phyloP scores from a whole-genome alignment of 352 stramenopile species.

The Pythium pyrilobum region DNA sequence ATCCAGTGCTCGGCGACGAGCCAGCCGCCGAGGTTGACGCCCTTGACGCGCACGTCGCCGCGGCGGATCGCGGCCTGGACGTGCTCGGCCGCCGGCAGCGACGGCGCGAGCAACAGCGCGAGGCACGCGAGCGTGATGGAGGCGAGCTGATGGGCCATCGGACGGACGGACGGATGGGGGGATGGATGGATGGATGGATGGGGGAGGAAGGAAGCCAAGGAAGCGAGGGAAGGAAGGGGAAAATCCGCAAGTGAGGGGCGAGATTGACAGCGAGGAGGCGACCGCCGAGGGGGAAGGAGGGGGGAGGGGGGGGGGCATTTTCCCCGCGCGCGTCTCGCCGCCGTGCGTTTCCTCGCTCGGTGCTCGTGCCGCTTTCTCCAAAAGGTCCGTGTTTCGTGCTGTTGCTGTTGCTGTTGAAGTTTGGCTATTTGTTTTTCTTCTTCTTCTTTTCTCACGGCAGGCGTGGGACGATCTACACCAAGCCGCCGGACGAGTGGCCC shows the following conservation, averaged over 20 bases:
- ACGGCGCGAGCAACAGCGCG: neutral
- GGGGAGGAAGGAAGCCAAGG: neutral
- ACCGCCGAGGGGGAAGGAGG: neutral
- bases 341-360: too few species aligned
- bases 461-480: conserved; percentile 21
- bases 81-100: neutral
- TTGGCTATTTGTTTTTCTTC: neutral
- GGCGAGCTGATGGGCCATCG: too few species aligned
- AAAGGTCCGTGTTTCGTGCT: too few species aligned
- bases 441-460: conserved; percentile 1
- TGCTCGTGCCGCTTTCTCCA: too few species aligned
- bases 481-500: conserved; percentile 3
- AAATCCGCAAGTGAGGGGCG: neutral
- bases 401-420: conserved; percentile 8
- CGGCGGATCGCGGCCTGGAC: conserved; percentile 14
- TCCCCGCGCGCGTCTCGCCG: too few species aligned
- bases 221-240: neutral
- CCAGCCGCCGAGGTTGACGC: conserved; percentile 33
- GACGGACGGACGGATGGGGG: too few species aligned
- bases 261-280: neutral
- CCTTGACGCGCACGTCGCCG: conserved; percentile 8
- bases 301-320: neutral
- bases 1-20: conserved; percentile 35
- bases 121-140: neutral
- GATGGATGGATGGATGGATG: too few species aligned